phyloP scores from a whole-genome alignment of 2,329 filamentous ascomycete genomes.

The Beauveria brongniartii region DNA sequence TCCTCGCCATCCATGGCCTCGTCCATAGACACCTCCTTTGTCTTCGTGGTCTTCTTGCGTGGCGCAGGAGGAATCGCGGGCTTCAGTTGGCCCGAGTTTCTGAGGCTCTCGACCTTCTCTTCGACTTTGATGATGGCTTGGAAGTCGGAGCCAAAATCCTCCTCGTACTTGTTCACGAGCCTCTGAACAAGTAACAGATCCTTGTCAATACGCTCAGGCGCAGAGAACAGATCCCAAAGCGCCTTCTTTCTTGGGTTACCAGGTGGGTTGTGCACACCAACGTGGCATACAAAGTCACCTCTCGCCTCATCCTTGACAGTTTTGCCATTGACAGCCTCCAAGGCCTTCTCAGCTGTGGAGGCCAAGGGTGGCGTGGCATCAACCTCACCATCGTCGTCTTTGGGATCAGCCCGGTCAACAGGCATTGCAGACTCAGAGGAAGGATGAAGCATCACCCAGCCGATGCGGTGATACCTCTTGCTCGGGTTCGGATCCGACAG shows the following conservation, averaged over 20 bases:
- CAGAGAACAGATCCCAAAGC: slow-evolving; percentile 91
- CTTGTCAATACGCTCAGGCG: slow-evolving; percentile 85
- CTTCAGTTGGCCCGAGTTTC: slow-evolving; percentile 67
- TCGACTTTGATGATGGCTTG: slow-evolving; percentile 77
- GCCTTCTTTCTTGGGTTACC: slow-evolving; percentile 85
- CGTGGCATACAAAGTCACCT: slow-evolving; percentile 95
- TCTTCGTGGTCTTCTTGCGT: slow-evolving; percentile 54
- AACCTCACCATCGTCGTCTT: slow-evolving; percentile 55
- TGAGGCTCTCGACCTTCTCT: slow-evolving; percentile 75
- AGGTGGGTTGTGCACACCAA: slow-evolving; percentile 89
- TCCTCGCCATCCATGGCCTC: slow-evolving; percentile 57
- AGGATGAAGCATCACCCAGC: slow-evolving; percentile 94
- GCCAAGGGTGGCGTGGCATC: slow-evolving; percentile 44
- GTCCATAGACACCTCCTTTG: slow-evolving; percentile 51
- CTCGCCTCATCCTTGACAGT: slow-evolving; percentile 90
- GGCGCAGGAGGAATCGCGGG: slow-evolving; percentile 47
- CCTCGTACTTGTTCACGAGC: slow-evolving; percentile 75
- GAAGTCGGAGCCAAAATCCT: slow-evolving; percentile 68
- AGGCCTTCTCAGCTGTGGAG: slow-evolving; percentile 71
- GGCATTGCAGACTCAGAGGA: slow-evolving; percentile 57
- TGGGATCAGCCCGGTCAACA: slow-evolving; percentile 63
- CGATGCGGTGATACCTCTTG: slow-evolving; percentile 95
- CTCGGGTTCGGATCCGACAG: slow-evolving; percentile 94
- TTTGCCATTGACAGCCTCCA: slow-evolving; percentile 95
- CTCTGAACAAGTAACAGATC: slow-evolving; percentile 78